Percentiles rank a stretch among this genome's conserved stretches.
Evolutionary conservation across 1,284 basidiomycete genomes (phyloP).

Genomic region (Melampsora occidentalis): DNA sequence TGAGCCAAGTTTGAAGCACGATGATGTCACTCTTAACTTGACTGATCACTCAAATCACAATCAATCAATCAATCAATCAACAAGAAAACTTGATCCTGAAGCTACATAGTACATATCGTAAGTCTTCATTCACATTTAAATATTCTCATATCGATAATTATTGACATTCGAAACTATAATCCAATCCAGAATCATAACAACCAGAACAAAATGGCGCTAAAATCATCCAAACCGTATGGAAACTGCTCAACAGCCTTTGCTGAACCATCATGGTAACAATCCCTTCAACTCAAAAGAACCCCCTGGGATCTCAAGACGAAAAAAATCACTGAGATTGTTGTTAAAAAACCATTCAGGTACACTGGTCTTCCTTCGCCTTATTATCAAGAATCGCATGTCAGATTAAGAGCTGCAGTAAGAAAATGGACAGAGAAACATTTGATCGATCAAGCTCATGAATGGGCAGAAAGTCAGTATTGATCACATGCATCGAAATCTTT

Average conservation of each 20-base stretch:
- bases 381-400: slow-evolving; percentile 38
- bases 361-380: slow-evolving; percentile 46
- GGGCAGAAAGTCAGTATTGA: slow-evolving; percentile 31
- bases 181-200: too few relatives aligned
- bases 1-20: too few relatives aligned
- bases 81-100: too few relatives aligned
- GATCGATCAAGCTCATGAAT: slow-evolving; percentile 40
- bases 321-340: background rate
- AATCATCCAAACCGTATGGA: slow-evolving; percentile 14
- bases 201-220: background rate
- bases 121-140: too few relatives aligned
- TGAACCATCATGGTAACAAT: slow-evolving; percentile 35
- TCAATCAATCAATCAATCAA: too few relatives aligned
- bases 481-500: background rate
- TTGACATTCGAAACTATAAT: too few relatives aligned
- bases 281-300: background rate
- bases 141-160: too few relatives aligned
- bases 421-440: slow-evolving; percentile 45
- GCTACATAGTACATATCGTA: too few relatives aligned
- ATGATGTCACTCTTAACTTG: too few relatives aligned
- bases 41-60: too few relatives aligned
- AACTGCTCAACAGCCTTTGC: slow-evolving; percentile 26
- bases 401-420: slow-evolving; percentile 19
- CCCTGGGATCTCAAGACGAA: background rate
- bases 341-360: slow-evolving; percentile 13